Base-by-base conservation (phyloP, 1,284 basidiomycete genomes). In the Taiwanofungus camphoratus region DNA sequence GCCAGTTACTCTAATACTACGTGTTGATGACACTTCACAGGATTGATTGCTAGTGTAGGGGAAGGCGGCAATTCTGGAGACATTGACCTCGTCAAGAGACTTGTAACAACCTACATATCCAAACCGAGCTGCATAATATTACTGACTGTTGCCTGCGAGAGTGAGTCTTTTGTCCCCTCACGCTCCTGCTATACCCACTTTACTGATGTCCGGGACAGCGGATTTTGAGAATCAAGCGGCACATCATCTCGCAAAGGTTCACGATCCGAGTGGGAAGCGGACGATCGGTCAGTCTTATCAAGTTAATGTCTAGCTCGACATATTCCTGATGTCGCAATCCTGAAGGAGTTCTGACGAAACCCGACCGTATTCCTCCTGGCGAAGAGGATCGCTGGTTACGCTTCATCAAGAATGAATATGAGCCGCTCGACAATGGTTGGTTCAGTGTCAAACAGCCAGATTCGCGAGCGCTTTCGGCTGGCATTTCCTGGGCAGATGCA, bases 331-430 rank as follows among this genome's bases (percentile, higher is more conserved):
- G 18, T 4, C 5, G 15, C 15, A 23, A 16, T 20, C 22, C 9
- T 39, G 3, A 27, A 88, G 87, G 85, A 43, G 86, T 90, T 13
- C 68, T 90, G n/a, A 90, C 87, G 0, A 90, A 89, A 56, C 82
- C 86, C 0, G 87, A 90, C 55, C 76, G 79, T 3, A 84, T 88
- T 36, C 76, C 74, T 0, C 5, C 53, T 0, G 84, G 82, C 0
- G 80, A 86, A 22, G 79, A 87, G 49, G 52, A 57, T 0, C 53
- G 52, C 1, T 89, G 86, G 87, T 46, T 86, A 6, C 57, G 60
- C 0, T 73, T 82, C 42, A 74, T 88, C 30, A 64, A 67, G 3
- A 79, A 81, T 44, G 74, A 81, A 16, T 36, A 42, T 11, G 66
- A 67, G 8, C 74, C 71, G 0, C 65, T 86, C 1, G 52, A 45